These are phyloP conservation scores for Trypanosoma lewisi DNA, from an alignment of 208 protist species.

Conservation along the genomic window DNA sequence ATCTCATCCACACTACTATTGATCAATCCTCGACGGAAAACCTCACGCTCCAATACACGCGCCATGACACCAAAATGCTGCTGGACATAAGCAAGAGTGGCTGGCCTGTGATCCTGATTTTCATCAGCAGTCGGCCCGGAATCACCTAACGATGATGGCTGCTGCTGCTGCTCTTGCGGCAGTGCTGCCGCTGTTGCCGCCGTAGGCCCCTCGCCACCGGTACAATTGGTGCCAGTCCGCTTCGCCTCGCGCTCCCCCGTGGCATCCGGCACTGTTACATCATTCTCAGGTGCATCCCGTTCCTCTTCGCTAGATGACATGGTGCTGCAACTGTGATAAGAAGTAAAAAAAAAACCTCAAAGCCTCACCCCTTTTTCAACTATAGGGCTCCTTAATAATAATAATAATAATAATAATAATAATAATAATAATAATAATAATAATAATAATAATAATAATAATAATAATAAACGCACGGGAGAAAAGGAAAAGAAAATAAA, in stretches of 20 bases:
- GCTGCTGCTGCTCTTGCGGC: not conserved
- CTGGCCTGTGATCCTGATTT: slow-evolving; percentile 27
- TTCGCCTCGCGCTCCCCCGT: slow-evolving; percentile 10
- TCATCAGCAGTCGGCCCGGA: slow-evolving; percentile 5
- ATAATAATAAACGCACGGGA: slow-evolving; percentile 1
- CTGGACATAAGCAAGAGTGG: slow-evolving; percentile 47
- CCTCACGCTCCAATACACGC: slow-evolving; percentile 45
- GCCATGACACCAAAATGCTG: slow-evolving; percentile 62
- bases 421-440: slow-evolving; percentile 8
- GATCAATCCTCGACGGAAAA: slow-evolving; percentile 55
- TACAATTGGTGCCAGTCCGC: not conserved
- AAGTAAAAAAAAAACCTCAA: slow-evolving; percentile 18
- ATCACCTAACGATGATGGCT: not conserved
- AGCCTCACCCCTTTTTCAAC: not conserved
- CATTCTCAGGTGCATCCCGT: not conserved
- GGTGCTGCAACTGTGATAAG: slow-evolving; percentile 6
- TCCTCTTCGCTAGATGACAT: slow-evolving; percentile 28
- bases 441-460: too few relatives aligned
- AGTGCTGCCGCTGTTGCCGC: not conserved
- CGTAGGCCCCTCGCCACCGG: not conserved
- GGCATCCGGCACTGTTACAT: not conserved
- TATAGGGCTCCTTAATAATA: not conserved
- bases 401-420: not conserved
- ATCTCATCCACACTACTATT: slow-evolving; percentile 47
- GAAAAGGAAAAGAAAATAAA: too few relatives aligned